These are phyloP conservation scores for Cladobotryum protrusum DNA, from an alignment of 2,329 filamentous ascomycete species.

Conservation along the genomic window DNA sequence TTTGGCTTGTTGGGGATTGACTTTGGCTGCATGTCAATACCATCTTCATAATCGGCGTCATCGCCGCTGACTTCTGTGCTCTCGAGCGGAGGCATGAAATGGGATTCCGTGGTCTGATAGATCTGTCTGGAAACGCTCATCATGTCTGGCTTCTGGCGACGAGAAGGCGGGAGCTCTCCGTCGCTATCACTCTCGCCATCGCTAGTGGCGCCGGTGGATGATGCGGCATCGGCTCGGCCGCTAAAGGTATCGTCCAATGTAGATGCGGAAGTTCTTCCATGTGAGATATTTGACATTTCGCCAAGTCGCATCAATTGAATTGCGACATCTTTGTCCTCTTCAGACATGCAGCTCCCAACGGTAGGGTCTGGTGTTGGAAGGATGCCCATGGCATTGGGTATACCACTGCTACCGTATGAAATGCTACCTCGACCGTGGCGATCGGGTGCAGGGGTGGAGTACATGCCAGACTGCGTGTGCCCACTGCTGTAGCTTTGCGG, in stretches of 20 bases:
- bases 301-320: slow-evolving; percentile 94
- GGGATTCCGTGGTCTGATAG: slow-evolving; percentile 47
- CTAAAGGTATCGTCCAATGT: slow-evolving; percentile 92
- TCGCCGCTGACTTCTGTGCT: slow-evolving; percentile 33
- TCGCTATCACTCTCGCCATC: slow-evolving; percentile 66
- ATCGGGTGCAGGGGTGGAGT: slow-evolving; percentile 57
- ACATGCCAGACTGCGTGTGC: slow-evolving; percentile 44
- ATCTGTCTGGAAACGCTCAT: slow-evolving; percentile 39
- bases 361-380: slow-evolving; percentile 96
- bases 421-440: slow-evolving; percentile 62
- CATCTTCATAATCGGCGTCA: slow-evolving; percentile 28
- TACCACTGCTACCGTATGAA: slow-evolving; percentile 44
- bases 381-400: slow-evolving; percentile 43
- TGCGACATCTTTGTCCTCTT: slow-evolving; percentile 89
- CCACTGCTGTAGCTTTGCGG: slow-evolving; percentile 66
- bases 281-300: slow-evolving; percentile 87
- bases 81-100: slow-evolving; percentile 47
- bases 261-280: slow-evolving; percentile 87
- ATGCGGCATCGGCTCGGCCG: slow-evolving; percentile 76
- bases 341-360: slow-evolving; percentile 91
- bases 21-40: slow-evolving; percentile 38
- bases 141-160: slow-evolving; percentile 50
- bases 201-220: slow-evolving; percentile 78
- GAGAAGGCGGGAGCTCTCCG: slow-evolving; percentile 52
- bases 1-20: slow-evolving; percentile 34